Base-by-base conservation (phyloP, 164 flowering plant genomes). In the Berberis vulgaris region DNA sequence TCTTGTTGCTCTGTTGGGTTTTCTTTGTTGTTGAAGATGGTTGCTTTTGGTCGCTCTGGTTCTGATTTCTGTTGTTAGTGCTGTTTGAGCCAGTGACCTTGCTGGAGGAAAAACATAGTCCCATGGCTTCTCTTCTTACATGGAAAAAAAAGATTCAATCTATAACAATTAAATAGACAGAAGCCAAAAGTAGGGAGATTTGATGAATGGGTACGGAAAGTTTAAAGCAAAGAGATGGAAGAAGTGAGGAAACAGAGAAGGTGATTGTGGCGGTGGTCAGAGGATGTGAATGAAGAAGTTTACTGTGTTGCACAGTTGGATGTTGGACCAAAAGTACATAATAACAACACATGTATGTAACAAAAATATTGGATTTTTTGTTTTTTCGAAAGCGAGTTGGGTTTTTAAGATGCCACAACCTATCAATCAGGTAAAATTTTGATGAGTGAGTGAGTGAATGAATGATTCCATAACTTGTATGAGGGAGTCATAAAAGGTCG, bases 21-120 rank as follows among this genome's bases (percentile, higher is more conserved):
- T 26, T 26, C 26, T 26, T 26, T 26, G 26, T 26, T 26, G 26
- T 26, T 26, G 26, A 26, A 26, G 26, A 26, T 26, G 26, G 26
- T 26, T 26, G 26, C 26, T 26, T 26, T 26, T 57, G 50, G 50
- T 47, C 54, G 12, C 59, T 69, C 45, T 69, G 49, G 11, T 26
- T 1, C 11, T 62, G 26, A 12, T 53, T 12, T 12, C 5, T 26
- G 11, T 41, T 52, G 9, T 67, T 76, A 67, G 65, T 78, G 87
- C 88, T 87, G 70, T 78, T 83, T 0, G 92, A 81, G 60, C 96
- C 88, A 67, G 72, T 81, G 45, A 87, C 86, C 70, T 82, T 89
- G 65, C 74, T 66, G 75, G 87, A 55, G 26, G 96, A 92, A n/a
- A 88, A 64, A 71, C 98, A 89, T 54, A 58, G 53, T 38, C 98